phyloP scores from a whole-genome alignment of 2,329 filamentous ascomycete genomes.

The Fusarium duplospermum region DNA sequence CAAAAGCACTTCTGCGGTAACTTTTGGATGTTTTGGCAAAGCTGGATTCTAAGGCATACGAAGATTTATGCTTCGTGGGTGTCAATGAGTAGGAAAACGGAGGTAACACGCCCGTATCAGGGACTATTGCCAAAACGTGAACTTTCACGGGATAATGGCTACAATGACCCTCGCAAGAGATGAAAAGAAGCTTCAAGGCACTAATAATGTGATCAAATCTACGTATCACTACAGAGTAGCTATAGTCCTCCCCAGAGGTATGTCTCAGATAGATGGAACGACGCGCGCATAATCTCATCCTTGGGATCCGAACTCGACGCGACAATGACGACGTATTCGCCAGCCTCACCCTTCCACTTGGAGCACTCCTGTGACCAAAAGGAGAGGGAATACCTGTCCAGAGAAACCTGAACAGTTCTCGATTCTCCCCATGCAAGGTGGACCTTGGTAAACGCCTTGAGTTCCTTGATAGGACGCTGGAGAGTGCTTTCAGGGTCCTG shows the following conservation, averaged over 20 bases:
- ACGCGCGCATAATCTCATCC: not conserved
- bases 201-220: no score
- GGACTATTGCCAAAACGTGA: no score
- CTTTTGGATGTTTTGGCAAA: not conserved
- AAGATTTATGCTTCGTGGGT: not conserved
- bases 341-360: not conserved
- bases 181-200: no score
- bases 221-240: no score
- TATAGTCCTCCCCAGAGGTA: not conserved
- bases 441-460: not conserved
- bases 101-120: no score
- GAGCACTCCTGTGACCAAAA: not conserved
- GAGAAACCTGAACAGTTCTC: not conserved
- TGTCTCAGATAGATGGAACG: not conserved
- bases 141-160: no score
- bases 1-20: not conserved
- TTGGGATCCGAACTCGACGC: not conserved
- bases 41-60: not conserved
- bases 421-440: not conserved
- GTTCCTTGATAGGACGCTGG: not conserved
- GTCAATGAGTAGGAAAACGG: not conserved
- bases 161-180: no score
- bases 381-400: not conserved
- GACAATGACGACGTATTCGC: not conserved
- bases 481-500: not conserved